Conservation (phyloP, 768 basidiomycete genomes). For the Agaricus blazei region DNA sequence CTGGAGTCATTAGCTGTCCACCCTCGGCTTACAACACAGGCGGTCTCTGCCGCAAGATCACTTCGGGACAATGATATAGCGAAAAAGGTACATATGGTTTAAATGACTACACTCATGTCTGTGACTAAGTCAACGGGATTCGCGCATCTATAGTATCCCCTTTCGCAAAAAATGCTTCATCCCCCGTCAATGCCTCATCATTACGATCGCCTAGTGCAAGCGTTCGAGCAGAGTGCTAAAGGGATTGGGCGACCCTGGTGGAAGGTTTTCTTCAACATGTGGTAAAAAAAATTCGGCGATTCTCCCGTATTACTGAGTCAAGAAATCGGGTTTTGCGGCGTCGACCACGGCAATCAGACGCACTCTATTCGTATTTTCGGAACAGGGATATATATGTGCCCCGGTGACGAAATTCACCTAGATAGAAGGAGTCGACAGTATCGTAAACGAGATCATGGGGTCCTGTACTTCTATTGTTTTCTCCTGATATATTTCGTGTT, state of each 20-base stretch:
- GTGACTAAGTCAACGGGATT: neutral
- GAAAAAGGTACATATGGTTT: constrained; percentile 47
- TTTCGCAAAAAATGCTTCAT: constrained; percentile 56
- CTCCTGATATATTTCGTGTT: neutral
- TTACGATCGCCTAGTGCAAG: constrained; percentile 70
- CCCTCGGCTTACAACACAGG: constrained; percentile 57
- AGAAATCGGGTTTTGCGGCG: neutral
- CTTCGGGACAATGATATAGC: constrained; percentile 51
- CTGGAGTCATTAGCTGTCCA: constrained; percentile 61
- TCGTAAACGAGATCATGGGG: no score
- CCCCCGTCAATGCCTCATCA: constrained; percentile 71
- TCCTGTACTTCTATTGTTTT: no score
- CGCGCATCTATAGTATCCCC: constrained; percentile 46
- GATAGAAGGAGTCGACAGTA: no score
- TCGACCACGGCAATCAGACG: no score
- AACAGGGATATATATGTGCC: no score
- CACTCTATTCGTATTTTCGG: no score
- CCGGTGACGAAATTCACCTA: no score
- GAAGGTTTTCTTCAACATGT: constrained; percentile 77
- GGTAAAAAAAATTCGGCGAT: constrained; percentile 32
- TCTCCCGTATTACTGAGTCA: neutral
- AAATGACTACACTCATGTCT: constrained; percentile 9
- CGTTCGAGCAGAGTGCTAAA: constrained; percentile 66
- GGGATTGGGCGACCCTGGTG: constrained; percentile 81
- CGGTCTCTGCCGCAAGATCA: constrained; percentile 54